phyloP scores from a whole-genome alignment of 257 asterid genomes.

The Buddleja alternifolia region DNA sequence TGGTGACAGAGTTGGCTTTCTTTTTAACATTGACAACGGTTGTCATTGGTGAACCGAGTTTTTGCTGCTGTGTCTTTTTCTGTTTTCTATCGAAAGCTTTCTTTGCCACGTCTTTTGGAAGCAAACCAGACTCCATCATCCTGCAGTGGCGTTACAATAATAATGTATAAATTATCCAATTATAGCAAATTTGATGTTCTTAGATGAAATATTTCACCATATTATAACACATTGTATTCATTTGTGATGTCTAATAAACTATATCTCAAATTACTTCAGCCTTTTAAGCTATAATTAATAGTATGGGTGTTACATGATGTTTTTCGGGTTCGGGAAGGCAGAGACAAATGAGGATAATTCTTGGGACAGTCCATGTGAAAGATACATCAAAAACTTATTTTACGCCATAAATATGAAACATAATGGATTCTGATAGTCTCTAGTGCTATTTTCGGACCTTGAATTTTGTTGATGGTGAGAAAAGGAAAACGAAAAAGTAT shows the following conservation, averaged over 20 bases:
- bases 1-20: conserved; percentile 32
- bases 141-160: conserved; percentile 37
- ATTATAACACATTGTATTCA: not conserved
- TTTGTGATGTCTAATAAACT: not conserved
- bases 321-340: too few species aligned
- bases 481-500: too few species aligned
- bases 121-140: conserved; percentile 99
- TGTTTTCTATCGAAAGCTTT: conserved; percentile 72
- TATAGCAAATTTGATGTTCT: not conserved
- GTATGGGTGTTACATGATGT: not conserved
- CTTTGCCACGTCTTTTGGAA: conserved; percentile 69
- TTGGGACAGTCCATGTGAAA: too few species aligned
- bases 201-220: not conserved
- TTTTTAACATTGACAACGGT: conserved; percentile 59
- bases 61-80: conserved; percentile 59
- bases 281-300: not conserved
- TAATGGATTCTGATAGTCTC: too few species aligned
- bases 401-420: too few species aligned
- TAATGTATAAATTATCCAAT: not conserved
- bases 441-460: too few species aligned
- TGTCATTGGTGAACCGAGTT: conserved; percentile 69
- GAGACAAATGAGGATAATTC: too few species aligned
- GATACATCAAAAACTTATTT: too few species aligned
- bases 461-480: too few species aligned
- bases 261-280: not conserved